These are phyloP conservation scores for Oryza brachyantha DNA, from an alignment of 176 grass and related monocot genomes.

Conservation along the genomic window DNA sequence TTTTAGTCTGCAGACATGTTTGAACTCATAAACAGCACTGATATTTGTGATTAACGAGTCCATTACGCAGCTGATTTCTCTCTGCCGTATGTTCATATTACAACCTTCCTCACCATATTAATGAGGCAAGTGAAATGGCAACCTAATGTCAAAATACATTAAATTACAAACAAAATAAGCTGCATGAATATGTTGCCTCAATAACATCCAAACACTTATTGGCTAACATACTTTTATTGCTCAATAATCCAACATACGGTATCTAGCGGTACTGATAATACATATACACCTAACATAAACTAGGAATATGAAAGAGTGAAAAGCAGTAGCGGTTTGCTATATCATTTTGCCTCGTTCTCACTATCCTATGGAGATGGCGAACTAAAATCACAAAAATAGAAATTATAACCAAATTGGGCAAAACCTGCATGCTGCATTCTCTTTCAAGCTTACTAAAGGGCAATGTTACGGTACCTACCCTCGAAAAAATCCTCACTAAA, in stretches of 20 bases:
- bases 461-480: too few species aligned
- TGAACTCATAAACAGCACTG: not conserved
- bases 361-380: not conserved
- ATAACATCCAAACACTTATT: not conserved
- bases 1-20: not conserved
- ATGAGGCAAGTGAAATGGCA: not conserved
- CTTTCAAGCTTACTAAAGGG: too few species aligned
- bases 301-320: not conserved
- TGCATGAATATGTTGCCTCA: not conserved
- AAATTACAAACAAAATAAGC: not conserved
- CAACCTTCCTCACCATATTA: not conserved
- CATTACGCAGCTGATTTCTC: not conserved
- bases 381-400: not conserved
- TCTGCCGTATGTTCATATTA: constrained; percentile 7
- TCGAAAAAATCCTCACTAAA: too few species aligned
- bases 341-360: not conserved
- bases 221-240: not conserved
- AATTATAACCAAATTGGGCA: not conserved
- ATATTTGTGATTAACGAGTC: not conserved
- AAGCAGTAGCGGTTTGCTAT: not conserved
- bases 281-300: not conserved
- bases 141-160: not conserved
- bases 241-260: not conserved
- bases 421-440: not conserved
- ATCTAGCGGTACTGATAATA: not conserved